These are phyloP conservation scores for Sporisorium graminicola DNA, from an alignment of 1,284 basidiomycete species.

Conservation along the genomic window DNA sequence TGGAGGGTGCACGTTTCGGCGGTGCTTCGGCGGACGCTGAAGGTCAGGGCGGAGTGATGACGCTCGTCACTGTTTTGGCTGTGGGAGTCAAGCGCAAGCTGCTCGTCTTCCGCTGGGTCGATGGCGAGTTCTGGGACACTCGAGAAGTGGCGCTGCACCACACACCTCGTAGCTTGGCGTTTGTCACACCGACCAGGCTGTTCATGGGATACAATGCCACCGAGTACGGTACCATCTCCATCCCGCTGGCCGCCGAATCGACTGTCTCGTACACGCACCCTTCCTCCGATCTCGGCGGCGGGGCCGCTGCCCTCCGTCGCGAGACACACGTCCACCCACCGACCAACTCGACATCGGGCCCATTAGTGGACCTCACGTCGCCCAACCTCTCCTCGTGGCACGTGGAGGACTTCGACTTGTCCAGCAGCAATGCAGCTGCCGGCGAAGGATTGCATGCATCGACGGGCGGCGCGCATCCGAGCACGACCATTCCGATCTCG, in stretches of 20 bases:
- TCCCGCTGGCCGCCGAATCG: constrained; percentile 68
- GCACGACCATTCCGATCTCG: constrained; percentile 30
- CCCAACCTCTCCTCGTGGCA: constrained; percentile 41
- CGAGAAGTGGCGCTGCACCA: constrained; percentile 85
- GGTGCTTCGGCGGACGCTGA: constrained; percentile 39
- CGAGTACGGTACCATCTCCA: constrained; percentile 81
- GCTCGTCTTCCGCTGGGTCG: constrained; percentile 84
- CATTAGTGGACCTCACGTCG: constrained; percentile 45
- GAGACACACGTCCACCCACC: constrained; percentile 47
- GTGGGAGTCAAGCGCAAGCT: constrained; percentile 88
- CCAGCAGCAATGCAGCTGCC: constrained; percentile 14
- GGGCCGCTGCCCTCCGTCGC: constrained; percentile 22
- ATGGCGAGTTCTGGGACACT: constrained; percentile 81
- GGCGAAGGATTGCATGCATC: constrained; percentile 12
- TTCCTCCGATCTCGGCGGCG: constrained; percentile 26
- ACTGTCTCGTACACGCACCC: constrained; percentile 51
- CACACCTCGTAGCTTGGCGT: constrained; percentile 82
- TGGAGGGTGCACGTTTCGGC: constrained; percentile 50
- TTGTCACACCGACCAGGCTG: constrained; percentile 76
- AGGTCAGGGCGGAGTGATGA: constrained; percentile 47
- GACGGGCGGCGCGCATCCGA: constrained; percentile 17
- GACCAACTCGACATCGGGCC: constrained; percentile 41
- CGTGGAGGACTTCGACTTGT: constrained; percentile 48
- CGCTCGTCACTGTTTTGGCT: constrained; percentile 79
- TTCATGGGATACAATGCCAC: constrained; percentile 81